Evolutionary conservation across 495 filamentous ascomycete genomes (phyloP), one percentile per base, ranked within the genome.

Genomic region (Pseudomonodictys pantanalensis): DNA sequence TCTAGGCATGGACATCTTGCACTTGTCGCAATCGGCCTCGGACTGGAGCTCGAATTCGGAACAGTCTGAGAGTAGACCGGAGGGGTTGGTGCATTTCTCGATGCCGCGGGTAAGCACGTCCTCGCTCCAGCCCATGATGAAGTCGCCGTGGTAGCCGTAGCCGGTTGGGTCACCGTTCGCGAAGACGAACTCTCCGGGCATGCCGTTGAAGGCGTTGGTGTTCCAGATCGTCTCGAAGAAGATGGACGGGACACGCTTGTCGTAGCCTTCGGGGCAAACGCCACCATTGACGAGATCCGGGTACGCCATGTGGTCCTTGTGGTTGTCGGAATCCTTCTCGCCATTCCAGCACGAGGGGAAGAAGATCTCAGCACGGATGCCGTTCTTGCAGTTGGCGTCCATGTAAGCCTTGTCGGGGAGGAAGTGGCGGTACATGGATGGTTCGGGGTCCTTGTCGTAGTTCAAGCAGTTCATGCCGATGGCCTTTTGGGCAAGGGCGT

Each of bases 321-420:
- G 87, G 69, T 88, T 77, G 0, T 57, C 24, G 2, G 81, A 77
- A 55, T 85, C 83, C 20, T 89, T 80, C 51, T 83, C 79, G 28
- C 90, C 88, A 68, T 95, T 87, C 88, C 90, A 95, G 81, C 91
- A 96, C 0, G 87, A 90, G 9, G 91, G 91, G 76, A 96, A 96
- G 81, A 90, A 86, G 50, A 96, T 71, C 69, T 96, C 90, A 35
- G 91, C 73, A 28, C 91, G 84, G 43, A 96, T 65, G 46, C 91
- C 91, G 62, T 93, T 81, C 0, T 68, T 67, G 68, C 91, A 96
- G 66, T 92, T 81, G 35, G 75, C 78, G 66, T 95, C 90, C 26
- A 95, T 77, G 62, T 78, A 93, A 0, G 72, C 72, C 78, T 96
- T 93, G 53, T 87, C 81, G 0, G 92, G 92, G 65, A 97, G 43